phyloP scores from a whole-genome alignment of 2,329 filamentous ascomycete genomes.

The Ophiostoma fasciatum region DNA sequence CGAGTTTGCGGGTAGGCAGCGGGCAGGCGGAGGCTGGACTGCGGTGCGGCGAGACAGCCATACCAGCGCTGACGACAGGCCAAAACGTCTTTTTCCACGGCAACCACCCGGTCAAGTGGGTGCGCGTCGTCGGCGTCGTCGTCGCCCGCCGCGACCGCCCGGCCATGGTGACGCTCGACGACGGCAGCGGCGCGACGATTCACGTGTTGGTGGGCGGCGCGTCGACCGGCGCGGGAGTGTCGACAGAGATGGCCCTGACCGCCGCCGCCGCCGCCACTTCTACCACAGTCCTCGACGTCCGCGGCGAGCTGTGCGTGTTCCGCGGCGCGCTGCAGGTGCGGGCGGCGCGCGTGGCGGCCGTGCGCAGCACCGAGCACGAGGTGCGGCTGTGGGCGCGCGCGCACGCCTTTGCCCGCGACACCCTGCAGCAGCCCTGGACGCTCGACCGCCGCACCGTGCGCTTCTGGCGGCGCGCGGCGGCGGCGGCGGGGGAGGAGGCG shows the following conservation, averaged over 20 bases:
- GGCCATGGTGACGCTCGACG: conserved; percentile 45
- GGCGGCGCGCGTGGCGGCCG: conserved; percentile 31
- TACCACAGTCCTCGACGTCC: conserved; percentile 39
- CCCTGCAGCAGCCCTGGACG: conserved; percentile 40
- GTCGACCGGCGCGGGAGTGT: conserved; percentile 11
- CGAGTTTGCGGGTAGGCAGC: conserved; percentile 40
- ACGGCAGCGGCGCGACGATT: conserved; percentile 46
- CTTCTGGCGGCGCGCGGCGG: conserved; percentile 32
- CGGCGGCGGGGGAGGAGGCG: conserved; percentile 13
- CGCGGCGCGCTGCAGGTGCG: conserved; percentile 33
- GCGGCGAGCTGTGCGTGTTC: conserved; percentile 34
- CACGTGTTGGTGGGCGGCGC: conserved; percentile 33
- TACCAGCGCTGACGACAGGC: no score
- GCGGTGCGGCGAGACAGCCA: no score
- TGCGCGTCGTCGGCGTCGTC: conserved; percentile 55
- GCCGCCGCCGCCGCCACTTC: neutral
- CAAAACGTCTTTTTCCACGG: conserved; percentile 49
- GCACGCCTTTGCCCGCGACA: conserved; percentile 30
- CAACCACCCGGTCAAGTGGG: conserved; percentile 66
- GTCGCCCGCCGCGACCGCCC: conserved; percentile 35
- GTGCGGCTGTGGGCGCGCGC: conserved; percentile 44
- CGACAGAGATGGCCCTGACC: neutral
- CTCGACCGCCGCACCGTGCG: conserved; percentile 33
- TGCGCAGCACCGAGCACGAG: conserved; percentile 41
- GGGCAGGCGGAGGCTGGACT: no score